A percentile compares a stretch with the other conserved stretches of the same genome.
phyloP scores from a whole-genome alignment of 441 rosid genomes.

The Isatis lusitanica region DNA sequence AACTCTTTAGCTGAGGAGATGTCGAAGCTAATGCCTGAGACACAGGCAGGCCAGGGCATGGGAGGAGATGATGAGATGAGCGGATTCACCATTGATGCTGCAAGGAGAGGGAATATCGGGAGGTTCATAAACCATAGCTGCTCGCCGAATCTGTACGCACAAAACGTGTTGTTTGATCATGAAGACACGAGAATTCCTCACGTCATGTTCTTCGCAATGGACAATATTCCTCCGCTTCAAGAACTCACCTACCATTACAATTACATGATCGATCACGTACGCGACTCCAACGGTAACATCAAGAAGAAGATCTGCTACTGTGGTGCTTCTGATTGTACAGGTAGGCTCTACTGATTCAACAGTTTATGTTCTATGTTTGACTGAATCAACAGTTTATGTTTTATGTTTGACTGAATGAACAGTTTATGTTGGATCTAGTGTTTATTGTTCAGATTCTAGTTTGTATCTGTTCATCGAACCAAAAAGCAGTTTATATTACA shows the following conservation, averaged over 20 bases:
- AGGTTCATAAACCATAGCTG: constrained; percentile 93
- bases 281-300: constrained; percentile 66
- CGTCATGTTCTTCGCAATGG: constrained; percentile 82
- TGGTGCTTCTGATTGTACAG: constrained; percentile 77
- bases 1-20: constrained; percentile 42
- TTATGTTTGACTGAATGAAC: background rate
- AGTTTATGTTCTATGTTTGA: constrained; percentile 23
- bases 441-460: background rate
- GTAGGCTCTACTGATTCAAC: constrained; percentile 75
- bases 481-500: background rate
- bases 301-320: constrained; percentile 74
- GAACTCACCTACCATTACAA: constrained; percentile 86
- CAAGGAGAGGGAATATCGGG: constrained; percentile 66
- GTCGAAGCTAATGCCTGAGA: constrained; percentile 46
- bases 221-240: constrained; percentile 86
- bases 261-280: constrained; percentile 63
- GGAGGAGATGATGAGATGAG: constrained; percentile 36
- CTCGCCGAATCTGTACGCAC: constrained; percentile 91
- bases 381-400: constrained; percentile 29
- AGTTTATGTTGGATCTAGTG: constrained; percentile 3
- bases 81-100: constrained; percentile 90
- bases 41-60: constrained; percentile 39
- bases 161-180: constrained; percentile 80
- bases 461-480: background rate
- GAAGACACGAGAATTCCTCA: constrained; percentile 78